phyloP scores from a whole-genome alignment of 1,284 basidiomycete genomes.

The Chalciporus sp. region DNA sequence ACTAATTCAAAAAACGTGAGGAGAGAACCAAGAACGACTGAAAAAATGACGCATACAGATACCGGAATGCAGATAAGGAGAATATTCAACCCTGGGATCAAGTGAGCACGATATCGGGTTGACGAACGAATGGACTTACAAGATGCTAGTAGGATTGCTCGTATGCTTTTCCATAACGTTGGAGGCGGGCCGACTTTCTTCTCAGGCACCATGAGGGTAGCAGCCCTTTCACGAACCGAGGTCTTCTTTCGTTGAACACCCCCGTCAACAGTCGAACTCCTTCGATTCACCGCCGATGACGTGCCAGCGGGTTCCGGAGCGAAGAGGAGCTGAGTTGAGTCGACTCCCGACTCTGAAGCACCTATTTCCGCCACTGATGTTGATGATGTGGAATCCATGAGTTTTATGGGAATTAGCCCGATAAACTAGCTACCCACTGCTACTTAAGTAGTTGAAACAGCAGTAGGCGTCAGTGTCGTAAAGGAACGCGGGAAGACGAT shows the following conservation, averaged over 20 bases:
- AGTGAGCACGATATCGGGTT: slow-evolving; percentile 1
- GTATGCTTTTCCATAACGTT: slow-evolving; percentile 43
- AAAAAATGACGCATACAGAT: slow-evolving; percentile 39
- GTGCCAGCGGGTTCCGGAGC: slow-evolving; percentile 4
- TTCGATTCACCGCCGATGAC: slow-evolving; percentile 18
- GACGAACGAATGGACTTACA: slow-evolving; percentile 38
- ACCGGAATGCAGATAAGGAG: slow-evolving; percentile 69
- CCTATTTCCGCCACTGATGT: slow-evolving; percentile 20
- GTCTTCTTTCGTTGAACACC: slow-evolving; percentile 8
- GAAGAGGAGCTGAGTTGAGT: slow-evolving; percentile 9
- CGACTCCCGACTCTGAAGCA: slow-evolving; percentile 5
- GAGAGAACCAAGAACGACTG: background rate
- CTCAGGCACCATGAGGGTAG: slow-evolving; percentile 34
- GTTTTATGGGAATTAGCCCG: background rate
- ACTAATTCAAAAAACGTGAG: slow-evolving; percentile 42
- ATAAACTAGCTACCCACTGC: slow-evolving; percentile 12
- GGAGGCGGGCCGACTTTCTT: slow-evolving; percentile 47
- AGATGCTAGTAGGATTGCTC: slow-evolving; percentile 51
- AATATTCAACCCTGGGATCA: slow-evolving; percentile 59
- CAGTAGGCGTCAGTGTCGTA: background rate
- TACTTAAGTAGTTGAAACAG: background rate
- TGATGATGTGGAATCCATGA: slow-evolving; percentile 18
- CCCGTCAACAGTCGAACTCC: background rate
- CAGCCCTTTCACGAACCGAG: slow-evolving; percentile 19
- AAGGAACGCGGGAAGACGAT: background rate